phyloP scores from a whole-genome alignment of 2,329 filamentous ascomycete genomes.

The Chalaropsis ovoidea region DNA sequence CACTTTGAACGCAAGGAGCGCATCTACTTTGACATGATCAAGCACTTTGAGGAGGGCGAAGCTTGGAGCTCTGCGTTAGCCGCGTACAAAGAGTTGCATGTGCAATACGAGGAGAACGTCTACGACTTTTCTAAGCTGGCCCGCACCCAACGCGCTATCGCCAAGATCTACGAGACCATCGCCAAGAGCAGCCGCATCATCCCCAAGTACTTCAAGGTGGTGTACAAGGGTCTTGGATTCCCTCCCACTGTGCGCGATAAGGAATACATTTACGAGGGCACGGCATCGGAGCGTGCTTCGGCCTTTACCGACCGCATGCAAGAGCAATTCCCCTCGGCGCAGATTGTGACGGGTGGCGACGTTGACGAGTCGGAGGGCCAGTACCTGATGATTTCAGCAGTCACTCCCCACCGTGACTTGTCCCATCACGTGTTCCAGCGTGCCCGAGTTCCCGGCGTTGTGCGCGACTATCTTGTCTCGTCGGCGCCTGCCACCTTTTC shows the following conservation, averaged over 20 bases:
- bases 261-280: slow-evolving; percentile 83
- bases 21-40: slow-evolving; percentile 90
- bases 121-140: slow-evolving; percentile 92
- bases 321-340: slow-evolving; percentile 75
- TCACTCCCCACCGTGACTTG: slow-evolving; percentile 74
- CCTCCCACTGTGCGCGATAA: slow-evolving; percentile 72
- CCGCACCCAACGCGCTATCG: slow-evolving; percentile 78
- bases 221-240: slow-evolving; percentile 83
- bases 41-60: slow-evolving; percentile 86
- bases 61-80: slow-evolving; percentile 82
- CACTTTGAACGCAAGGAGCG: slow-evolving; percentile 88
- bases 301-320: slow-evolving; percentile 88
- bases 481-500: slow-evolving; percentile 71
- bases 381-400: slow-evolving; percentile 69
- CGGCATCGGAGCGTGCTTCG: slow-evolving; percentile 62
- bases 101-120: slow-evolving; percentile 80
- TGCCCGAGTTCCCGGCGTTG: slow-evolving; percentile 68
- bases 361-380: slow-evolving; percentile 82
- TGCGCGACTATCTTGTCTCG: slow-evolving; percentile 77
- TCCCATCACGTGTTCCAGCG: slow-evolving; percentile 77
- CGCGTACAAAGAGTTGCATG: slow-evolving; percentile 80
- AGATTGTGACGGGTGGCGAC: slow-evolving; percentile 60
- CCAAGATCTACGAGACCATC: slow-evolving; percentile 81
- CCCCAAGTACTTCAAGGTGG: slow-evolving; percentile 83
- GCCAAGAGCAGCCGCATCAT: slow-evolving; percentile 68